These are phyloP conservation scores for Aspergillus wentii DNA, from an alignment of 495 filamentous ascomycete genomes.

Conservation along the genomic window DNA sequence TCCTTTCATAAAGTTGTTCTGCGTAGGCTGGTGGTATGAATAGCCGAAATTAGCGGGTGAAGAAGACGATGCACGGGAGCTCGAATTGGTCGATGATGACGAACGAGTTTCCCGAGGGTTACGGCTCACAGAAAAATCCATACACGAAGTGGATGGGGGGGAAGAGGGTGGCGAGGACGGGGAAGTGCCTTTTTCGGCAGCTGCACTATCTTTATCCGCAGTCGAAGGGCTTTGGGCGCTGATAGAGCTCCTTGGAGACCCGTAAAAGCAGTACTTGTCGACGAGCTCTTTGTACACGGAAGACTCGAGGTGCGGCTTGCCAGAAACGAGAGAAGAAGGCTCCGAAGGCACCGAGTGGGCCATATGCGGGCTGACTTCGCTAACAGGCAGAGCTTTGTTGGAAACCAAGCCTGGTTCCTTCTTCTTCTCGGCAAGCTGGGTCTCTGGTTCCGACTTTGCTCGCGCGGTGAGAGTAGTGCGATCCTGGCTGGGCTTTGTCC, in stretches of 20 bases:
- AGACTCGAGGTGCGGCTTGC: constrained; percentile 70
- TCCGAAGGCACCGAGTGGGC: constrained; percentile 23
- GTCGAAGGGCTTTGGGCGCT: constrained; percentile 18
- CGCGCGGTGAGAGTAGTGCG: constrained; percentile 37
- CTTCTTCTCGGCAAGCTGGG: constrained; percentile 11
- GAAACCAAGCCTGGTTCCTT: constrained; percentile 8
- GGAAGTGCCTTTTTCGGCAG: no score
- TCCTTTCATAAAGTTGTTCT: constrained; percentile 38
- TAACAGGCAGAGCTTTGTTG: constrained; percentile 15
- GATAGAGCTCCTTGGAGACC: constrained; percentile 9
- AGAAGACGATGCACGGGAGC: constrained; percentile 26
- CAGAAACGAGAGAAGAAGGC: constrained; percentile 45
- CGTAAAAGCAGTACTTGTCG: constrained; percentile 76
- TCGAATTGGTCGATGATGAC: constrained; percentile 14
- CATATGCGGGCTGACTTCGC: constrained; percentile 11
- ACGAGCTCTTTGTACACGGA: constrained; percentile 89
- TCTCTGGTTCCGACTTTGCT: constrained; percentile 25
- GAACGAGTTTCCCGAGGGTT: constrained; percentile 23
- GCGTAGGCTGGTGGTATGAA: constrained; percentile 33
- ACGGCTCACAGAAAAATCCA: constrained; percentile 12
- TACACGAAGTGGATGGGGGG: constrained; percentile 12
- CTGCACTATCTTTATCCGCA: no score
- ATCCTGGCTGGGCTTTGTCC: constrained; percentile 50
- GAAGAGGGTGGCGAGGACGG: constrained; percentile 22
- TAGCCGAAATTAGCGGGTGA: constrained; percentile 33